A percentile compares a stretch with the other conserved stretches of the same genome.
phyloP scores from a whole-genome alignment of 306 rosid species.

The Fagus sylvatica region DNA sequence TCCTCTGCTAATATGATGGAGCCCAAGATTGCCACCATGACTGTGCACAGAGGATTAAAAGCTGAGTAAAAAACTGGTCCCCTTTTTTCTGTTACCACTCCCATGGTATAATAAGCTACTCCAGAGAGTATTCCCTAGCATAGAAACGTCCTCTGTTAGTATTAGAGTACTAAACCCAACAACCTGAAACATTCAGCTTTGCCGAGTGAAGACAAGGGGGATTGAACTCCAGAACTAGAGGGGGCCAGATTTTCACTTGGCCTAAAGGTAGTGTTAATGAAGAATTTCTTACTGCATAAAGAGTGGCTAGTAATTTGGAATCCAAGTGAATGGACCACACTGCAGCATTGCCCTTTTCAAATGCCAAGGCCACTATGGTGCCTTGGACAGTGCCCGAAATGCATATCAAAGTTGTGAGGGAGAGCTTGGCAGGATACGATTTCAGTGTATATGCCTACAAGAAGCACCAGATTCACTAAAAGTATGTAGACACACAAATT shows the following conservation, averaged over 20 bases:
- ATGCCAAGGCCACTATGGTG: slow-evolving; percentile 32
- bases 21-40: slow-evolving; percentile 48
- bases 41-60: slow-evolving; percentile 45
- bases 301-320: slow-evolving; percentile 34
- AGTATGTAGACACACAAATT: no score
- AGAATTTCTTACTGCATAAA: slow-evolving; percentile 41
- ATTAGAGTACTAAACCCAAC: not conserved
- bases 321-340: slow-evolving; percentile 51
- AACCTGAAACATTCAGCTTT: not conserved
- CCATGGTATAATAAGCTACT: slow-evolving; percentile 35
- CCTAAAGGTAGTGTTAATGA: not conserved
- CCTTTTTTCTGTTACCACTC: slow-evolving; percentile 36
- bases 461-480: not conserved
- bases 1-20: slow-evolving; percentile 39
- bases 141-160: slow-evolving; percentile 12
- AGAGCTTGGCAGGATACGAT: slow-evolving; percentile 52
- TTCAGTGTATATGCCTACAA: slow-evolving; percentile 44
- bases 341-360: slow-evolving; percentile 44
- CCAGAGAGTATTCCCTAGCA: slow-evolving; percentile 60
- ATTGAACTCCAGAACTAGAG: no score
- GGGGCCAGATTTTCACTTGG: no score
- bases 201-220: no score
- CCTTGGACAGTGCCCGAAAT: slow-evolving; percentile 36
- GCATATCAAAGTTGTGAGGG: slow-evolving; percentile 52
- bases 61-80: slow-evolving; percentile 61